Evolutionary conservation across 2,329 filamentous ascomycete species (phyloP).

Genomic region (Aspergillus spinulosporus): DNA sequence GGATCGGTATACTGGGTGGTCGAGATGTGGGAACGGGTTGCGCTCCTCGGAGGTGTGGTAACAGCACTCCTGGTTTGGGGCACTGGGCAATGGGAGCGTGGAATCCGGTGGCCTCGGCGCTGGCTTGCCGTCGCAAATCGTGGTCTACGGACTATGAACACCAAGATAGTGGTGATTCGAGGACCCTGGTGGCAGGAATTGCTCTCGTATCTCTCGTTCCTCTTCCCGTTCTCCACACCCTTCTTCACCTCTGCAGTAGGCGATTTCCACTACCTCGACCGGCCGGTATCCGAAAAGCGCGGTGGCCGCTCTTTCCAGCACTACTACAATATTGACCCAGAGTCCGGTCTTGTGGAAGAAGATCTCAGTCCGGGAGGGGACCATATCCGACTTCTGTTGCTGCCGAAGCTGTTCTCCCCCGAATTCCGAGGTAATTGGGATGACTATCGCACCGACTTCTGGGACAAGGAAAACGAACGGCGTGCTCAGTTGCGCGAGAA

Average conservation of each 20-base stretch:
- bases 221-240: slow-evolving; percentile 69
- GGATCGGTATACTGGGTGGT: slow-evolving; percentile 96
- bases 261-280: slow-evolving; percentile 78
- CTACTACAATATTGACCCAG: slow-evolving; percentile 61
- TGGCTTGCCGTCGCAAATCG: slow-evolving; percentile 90
- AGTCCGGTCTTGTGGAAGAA: slow-evolving; percentile 70
- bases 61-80: slow-evolving; percentile 87
- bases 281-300: slow-evolving; percentile 45
- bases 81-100: slow-evolving; percentile 94
- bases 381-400: slow-evolving; percentile 82
- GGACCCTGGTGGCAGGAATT: slow-evolving; percentile 79
- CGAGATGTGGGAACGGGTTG: slow-evolving; percentile 85
- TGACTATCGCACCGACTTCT: slow-evolving; percentile 88
- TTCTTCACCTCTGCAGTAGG: slow-evolving; percentile 64
- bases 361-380: slow-evolving; percentile 88
- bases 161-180: slow-evolving; percentile 88
- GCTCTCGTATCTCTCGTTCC: slow-evolving; percentile 70
- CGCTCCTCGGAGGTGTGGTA: slow-evolving; percentile 85
- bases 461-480: slow-evolving; percentile 94
- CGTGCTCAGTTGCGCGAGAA: slow-evolving; percentile 70
- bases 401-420: slow-evolving; percentile 92
- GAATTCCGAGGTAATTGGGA: slow-evolving; percentile 98
- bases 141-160: slow-evolving; percentile 87
- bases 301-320: slow-evolving; percentile 35
- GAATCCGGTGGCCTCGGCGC: slow-evolving; percentile 87